Base-by-base conservation (phyloP, 2,329 filamentous ascomycete genomes). In the Lasiodiplodia theobromae region DNA sequence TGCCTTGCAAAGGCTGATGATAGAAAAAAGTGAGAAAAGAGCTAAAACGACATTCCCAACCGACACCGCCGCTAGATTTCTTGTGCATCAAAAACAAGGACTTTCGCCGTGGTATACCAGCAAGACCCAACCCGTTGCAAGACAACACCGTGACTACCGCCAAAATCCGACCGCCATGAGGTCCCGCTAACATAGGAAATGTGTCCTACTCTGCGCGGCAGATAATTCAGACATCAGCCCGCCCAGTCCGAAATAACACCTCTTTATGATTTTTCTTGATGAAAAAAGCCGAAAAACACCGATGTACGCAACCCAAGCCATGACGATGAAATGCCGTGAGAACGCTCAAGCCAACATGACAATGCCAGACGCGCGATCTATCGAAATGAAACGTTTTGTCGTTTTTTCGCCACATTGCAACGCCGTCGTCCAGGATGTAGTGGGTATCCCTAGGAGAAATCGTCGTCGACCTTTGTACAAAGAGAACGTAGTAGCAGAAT, bases 391-490 rank as follows among this genome's bases (percentile, higher is more conserved):
- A 52, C 18, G n/a, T 64, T 51, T 49, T 31, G 53, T 31, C 18
- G 53, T 66, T 67, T 74, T 66, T 76, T 77, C 73, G 75, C 74
- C 76, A 73, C 70, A 74, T 73, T 74, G 79, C 78, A 78, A 80
- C 78, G 78, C 78, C 78, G 78, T 81, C 73, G 77, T 76, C 77
- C 73, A 71, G 74, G 73, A 67, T 65, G 71, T 72, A 73, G 75
- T 76, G 80, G 78, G 78, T 79, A 79, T 79, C 76, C 74, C 67
- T 51, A 53, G 58, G 77, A 74, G 77, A 77, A 72, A 66, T 78
- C 21, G 78, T 79, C 75, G 77, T 75, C 74, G 75, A 78, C 44
- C 67, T 80, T 80, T 81, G 77, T 80, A 81, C 78, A 80, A 72
- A 75, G 76, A 75, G 60, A 70, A 64, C 62, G 57, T 37, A 60